Conservation (phyloP, 2,329 filamentous ascomycete genomes). For the Aspergillus pseudoviridinutans region DNA sequence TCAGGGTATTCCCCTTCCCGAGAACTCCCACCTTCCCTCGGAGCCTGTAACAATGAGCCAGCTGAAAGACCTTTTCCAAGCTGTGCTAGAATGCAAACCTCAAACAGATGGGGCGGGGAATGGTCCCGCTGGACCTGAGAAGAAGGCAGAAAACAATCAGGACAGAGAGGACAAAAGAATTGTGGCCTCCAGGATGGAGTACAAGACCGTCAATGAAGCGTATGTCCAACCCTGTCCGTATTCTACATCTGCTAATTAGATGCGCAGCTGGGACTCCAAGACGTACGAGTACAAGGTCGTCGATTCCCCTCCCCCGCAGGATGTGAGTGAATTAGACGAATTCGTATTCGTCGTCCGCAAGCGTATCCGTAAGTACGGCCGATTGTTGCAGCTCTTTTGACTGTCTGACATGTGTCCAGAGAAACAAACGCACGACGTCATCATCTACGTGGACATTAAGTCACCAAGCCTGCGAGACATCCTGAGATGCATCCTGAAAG, state of each 20-base stretch:
- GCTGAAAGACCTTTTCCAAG: neutral
- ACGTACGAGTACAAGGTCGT: neutral
- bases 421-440: no score
- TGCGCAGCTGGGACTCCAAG: neutral
- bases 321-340: neutral
- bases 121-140: neutral
- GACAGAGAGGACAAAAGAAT: neutral
- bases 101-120: neutral
- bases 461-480: no score
- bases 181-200: neutral
- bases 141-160: neutral
- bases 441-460: no score
- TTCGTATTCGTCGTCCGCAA: conserved; percentile 1
- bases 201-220: neutral
- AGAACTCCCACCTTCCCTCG: neutral
- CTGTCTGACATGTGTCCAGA: no score
- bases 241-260: neutral
- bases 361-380: neutral
- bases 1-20: neutral
- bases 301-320: neutral
- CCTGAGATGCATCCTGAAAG: no score
- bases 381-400: no score
- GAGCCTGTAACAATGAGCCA: neutral
- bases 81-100: neutral
- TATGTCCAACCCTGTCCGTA: neutral